Base-by-base conservation (phyloP, 441 rosid species). In the Geranium incanum region DNA sequence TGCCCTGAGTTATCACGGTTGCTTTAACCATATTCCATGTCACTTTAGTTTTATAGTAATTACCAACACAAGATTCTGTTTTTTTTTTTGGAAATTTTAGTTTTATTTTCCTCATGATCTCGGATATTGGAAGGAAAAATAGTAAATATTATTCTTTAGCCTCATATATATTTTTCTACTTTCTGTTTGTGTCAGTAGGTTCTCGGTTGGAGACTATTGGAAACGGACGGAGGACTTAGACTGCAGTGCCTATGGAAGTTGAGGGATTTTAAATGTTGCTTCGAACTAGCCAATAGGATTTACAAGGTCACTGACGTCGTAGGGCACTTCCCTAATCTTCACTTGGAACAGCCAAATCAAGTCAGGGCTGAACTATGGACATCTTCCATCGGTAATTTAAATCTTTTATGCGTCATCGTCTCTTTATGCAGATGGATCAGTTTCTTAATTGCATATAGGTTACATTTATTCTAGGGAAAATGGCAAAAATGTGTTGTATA, bases 301-400 rank as follows among this genome's bases (percentile, higher is more conserved):
- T 78, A 69, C 67, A 81, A 83, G 71, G 92, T 77, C 60, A 76
- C 67, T 65, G 92, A 90, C 77, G 76, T 87, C 73, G 74, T 86
- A 0, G 91, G 87, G 1, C 96, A 94, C 79, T 94, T 85, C 78
- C 99, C 97, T 55, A 75, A 80, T 83, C 83, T 94, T 37, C 92
- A 91, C 71, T 67, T 90, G 78, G 93, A 91, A 68, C 82, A 76
- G 68, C 87, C 86, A 65, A 81, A 81, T 69, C 95, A 88, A 86
- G 92, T 91, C 59, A 81, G 93, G 83, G 97, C 96, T 71, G 95
- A 87, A 68, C 81, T 94, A 23, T 89, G 89, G 85, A 94, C 93
- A 52, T 28, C 86, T 76, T 84, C 94, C 68, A 87, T 91, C 0
- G 95, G 98, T 91, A 84, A 71, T 76, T n/a, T 6, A n/a, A 55